Evolutionary conservation across 371 early-diverging fungal genomes (phyloP).

Genomic region (Rhizopus stolonifer): DNA sequence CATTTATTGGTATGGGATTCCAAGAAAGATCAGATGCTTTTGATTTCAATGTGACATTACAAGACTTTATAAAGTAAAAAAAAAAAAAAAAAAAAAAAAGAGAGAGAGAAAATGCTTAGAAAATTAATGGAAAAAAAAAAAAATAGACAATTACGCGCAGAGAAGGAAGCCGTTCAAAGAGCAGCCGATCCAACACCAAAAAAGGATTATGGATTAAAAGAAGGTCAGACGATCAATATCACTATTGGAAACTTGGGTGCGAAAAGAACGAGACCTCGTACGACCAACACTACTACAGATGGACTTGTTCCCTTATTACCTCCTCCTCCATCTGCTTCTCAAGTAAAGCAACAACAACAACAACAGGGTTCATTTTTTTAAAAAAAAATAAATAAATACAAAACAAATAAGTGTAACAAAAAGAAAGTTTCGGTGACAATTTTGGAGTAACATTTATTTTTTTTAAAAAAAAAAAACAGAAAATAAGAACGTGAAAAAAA

Average conservation of each 20-base stretch:
- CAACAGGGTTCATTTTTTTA: constrained; percentile 25
- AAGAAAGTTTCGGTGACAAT: not conserved
- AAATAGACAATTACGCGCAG: constrained; percentile 61
- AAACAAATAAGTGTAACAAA: not conserved
- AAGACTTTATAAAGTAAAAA: constrained; percentile 74
- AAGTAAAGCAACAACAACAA: constrained; percentile 51
- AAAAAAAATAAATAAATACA: not conserved
- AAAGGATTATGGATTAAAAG: constrained; percentile 82
- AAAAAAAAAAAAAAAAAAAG: not conserved
- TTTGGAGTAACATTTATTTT: not conserved
- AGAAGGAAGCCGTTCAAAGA: constrained; percentile 50
- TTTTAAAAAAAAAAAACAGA: not conserved
- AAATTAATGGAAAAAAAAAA: not conserved
- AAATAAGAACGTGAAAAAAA: not conserved
- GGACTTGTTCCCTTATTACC: constrained; percentile 47
- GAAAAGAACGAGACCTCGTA: constrained; percentile 33
- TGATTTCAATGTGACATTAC: constrained; percentile 91
- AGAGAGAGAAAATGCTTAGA: no score
- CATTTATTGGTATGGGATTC: constrained; percentile 90
- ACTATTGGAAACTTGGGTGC: constrained; percentile 66
- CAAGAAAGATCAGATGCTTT: constrained; percentile 85
- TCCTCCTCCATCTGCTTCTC: constrained; percentile 56
- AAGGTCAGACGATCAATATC: constrained; percentile 83
- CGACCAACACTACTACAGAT: constrained; percentile 8
- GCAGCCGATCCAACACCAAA: constrained; percentile 54